A percentile compares a stretch with the other conserved stretches of the same genome.
phyloP scores from a whole-genome alignment of 257 asterid genomes.

The Solanum rostratum region DNA sequence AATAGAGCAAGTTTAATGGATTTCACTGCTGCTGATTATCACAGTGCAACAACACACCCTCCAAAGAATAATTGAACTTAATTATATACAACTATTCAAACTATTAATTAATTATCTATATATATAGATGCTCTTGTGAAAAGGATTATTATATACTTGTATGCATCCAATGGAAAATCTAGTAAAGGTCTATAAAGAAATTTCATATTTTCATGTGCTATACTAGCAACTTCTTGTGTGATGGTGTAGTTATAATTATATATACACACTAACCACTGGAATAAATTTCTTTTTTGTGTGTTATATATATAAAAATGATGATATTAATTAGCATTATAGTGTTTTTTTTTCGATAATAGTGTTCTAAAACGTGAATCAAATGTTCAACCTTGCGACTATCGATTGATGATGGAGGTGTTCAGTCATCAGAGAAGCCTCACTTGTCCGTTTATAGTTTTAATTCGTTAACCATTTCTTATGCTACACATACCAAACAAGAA shows the following conservation, averaged over 20 bases:
- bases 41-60: not conserved
- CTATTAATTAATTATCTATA: not conserved
- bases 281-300: not conserved
- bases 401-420: not conserved
- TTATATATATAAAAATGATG: too few species aligned
- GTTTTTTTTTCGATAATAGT: not conserved
- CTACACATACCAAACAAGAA: not conserved
- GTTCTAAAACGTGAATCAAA: not conserved
- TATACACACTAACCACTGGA: not conserved
- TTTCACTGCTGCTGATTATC: constrained; percentile 1
- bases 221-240: too few species aligned
- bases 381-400: too few species aligned
- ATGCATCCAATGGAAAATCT: not conserved
- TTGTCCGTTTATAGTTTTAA: not conserved
- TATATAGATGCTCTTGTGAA: not conserved
- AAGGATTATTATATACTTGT: not conserved
- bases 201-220: not conserved
- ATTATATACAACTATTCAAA: not conserved
- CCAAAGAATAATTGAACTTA: not conserved
- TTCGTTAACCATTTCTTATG: not conserved
- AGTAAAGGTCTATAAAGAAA: not conserved
- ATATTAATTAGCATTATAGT: not conserved
- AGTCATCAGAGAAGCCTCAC: not conserved
- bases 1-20: not conserved
- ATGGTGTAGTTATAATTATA: not conserved